These are phyloP conservation scores for Fusarium sp. DNA, from an alignment of 2,329 filamentous ascomycete genomes.

Conservation along the genomic window DNA sequence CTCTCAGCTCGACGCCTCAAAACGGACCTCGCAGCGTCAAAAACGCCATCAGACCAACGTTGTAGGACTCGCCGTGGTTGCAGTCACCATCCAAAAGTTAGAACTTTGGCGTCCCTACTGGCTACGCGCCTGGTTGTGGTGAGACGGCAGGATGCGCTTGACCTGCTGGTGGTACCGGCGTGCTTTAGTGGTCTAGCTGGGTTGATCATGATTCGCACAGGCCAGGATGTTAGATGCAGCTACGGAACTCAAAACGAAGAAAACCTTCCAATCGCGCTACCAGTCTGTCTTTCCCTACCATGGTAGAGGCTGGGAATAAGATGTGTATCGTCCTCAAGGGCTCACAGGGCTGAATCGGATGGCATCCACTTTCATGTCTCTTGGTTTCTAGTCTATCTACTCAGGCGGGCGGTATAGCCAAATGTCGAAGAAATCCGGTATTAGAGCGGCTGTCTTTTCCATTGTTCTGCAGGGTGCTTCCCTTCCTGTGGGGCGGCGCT, in stretches of 20 bases:
- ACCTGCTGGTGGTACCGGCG: constrained; percentile 31
- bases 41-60: constrained; percentile 10
- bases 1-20: constrained; percentile 23
- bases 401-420: background rate
- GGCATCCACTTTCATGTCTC: constrained; percentile 13
- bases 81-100: constrained; percentile 12
- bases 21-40: constrained; percentile 29
- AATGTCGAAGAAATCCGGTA: background rate
- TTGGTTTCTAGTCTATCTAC: constrained; percentile 13
- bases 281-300: constrained; percentile 34
- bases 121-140: constrained; percentile 31
- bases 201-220: constrained; percentile 37
- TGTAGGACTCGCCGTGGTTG: background rate
- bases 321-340: constrained; percentile 11
- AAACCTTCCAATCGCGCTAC: constrained; percentile 33
- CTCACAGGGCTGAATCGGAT: constrained; percentile 42
- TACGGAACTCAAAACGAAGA: constrained; percentile 29
- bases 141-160: constrained; percentile 34
- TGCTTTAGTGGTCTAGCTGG: constrained; percentile 29
- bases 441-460: background rate
- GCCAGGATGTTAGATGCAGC: constrained; percentile 34
- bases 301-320: constrained; percentile 17
- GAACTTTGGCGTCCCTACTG: constrained; percentile 29
- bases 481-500: constrained; percentile 4
- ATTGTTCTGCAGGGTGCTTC: constrained; percentile 1